Evolutionary conservation across 805 yeast species (phyloP).

Genomic region (Saccharomycopsis javanensis): DNA sequence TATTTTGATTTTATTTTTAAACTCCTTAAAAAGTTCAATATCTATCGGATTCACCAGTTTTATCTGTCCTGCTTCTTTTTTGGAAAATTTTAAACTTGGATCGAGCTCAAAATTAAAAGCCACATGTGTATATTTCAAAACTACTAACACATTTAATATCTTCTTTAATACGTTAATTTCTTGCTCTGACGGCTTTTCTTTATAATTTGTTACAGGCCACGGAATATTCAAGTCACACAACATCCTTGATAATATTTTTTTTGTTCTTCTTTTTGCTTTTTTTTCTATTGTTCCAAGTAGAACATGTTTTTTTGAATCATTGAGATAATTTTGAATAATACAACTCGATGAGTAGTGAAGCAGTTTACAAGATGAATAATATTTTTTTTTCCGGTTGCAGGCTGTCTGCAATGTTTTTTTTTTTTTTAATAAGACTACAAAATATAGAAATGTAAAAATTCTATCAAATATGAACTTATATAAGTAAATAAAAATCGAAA

Average conservation of each 20-base stretch:
- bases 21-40: slow-evolving; percentile 24
- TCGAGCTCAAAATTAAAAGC: slow-evolving; percentile 60
- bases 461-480: neutral
- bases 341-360: too few species aligned
- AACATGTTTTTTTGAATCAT: too few species aligned
- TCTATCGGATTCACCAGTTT: slow-evolving; percentile 35
- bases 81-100: slow-evolving; percentile 45
- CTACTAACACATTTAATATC: slow-evolving; percentile 42
- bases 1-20: slow-evolving; percentile 34
- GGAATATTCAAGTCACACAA: slow-evolving; percentile 61
- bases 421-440: neutral
- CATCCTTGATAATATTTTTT: slow-evolving; percentile 25
- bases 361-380: too few species aligned
- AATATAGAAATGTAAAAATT: neutral
- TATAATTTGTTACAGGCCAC: slow-evolving; percentile 54
- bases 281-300: neutral
- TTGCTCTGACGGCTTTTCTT: slow-evolving; percentile 30
- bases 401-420: neutral
- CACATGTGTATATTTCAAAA: slow-evolving; percentile 63
- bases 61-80: slow-evolving; percentile 19
- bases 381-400: too few species aligned
- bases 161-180: slow-evolving; percentile 39
- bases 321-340: too few species aligned
- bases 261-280: neutral
- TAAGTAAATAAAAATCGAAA: neutral